phyloP scores from a whole-genome alignment of 495 filamentous ascomycete genomes.

The Chaetomium tenue region DNA sequence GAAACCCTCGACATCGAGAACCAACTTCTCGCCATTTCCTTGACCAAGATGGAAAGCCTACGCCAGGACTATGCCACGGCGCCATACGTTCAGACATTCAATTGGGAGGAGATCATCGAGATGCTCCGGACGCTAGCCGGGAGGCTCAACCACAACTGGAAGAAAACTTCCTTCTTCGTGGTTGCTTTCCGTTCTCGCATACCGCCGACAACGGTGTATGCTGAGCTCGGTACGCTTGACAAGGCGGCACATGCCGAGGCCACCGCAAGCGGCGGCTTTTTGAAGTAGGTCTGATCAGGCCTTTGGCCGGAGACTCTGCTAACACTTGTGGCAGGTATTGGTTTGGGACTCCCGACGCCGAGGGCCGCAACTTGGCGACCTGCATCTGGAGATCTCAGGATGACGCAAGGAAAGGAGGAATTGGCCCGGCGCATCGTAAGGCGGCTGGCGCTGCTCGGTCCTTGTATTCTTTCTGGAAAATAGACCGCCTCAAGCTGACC shows the following conservation, averaged over 20 bases:
- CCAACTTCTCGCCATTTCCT: conserved; percentile 66
- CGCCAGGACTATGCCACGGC: conserved; percentile 74
- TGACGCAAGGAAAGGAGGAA: conserved; percentile 67
- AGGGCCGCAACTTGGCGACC: conserved; percentile 69
- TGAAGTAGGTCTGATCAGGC: conserved; percentile 57
- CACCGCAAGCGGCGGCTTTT: conserved; percentile 70
- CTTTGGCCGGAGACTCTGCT: conserved; percentile 19
- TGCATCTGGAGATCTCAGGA: conserved; percentile 71
- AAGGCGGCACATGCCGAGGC: conserved; percentile 75
- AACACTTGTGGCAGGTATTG: conserved; percentile 58
- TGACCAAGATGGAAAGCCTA: conserved; percentile 59
- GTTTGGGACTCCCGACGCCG: conserved; percentile 67
- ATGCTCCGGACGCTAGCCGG: conserved; percentile 50
- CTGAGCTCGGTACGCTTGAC: conserved; percentile 65
- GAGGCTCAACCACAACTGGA: conserved; percentile 57
- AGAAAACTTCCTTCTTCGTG: conserved; percentile 67
- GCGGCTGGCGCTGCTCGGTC: conserved; percentile 50
- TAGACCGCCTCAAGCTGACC: conserved; percentile 61
- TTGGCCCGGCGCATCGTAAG: conserved; percentile 57
- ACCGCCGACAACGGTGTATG: conserved; percentile 57
- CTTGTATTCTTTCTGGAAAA: conserved; percentile 58
- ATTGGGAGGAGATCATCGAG: conserved; percentile 65
- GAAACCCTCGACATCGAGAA: conserved; percentile 59
- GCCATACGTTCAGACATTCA: conserved; percentile 71
- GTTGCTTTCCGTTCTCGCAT: conserved; percentile 78